Percentiles rank a stretch among this genome's conserved stretches.
Evolutionary conservation across 306 rosid species (phyloP).

Genomic region (Psophocarpus tetragonolobus): DNA sequence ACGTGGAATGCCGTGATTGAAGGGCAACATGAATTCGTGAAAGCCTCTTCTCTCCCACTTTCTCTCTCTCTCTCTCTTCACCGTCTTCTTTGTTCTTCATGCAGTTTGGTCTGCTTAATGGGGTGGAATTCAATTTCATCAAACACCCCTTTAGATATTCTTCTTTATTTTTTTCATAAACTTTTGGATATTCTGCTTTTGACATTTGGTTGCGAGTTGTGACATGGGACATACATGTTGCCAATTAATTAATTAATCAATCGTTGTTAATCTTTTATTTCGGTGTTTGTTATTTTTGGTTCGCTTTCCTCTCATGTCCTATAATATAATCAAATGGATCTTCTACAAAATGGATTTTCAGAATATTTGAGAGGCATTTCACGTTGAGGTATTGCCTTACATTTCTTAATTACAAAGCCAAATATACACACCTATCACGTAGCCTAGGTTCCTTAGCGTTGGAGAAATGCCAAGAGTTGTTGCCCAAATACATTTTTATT

Average conservation of each 20-base stretch:
- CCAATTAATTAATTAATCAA: background rate
- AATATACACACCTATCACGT: background rate
- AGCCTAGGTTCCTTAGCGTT: slow-evolving; percentile 29
- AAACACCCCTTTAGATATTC: background rate
- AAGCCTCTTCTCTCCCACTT: slow-evolving; percentile 49
- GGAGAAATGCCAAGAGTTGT: slow-evolving; percentile 16
- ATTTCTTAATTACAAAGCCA: slow-evolving; percentile 36
- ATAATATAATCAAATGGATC: background rate
- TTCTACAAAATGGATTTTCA: background rate
- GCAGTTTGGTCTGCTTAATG: slow-evolving; percentile 15
- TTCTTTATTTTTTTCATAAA: too few species aligned
- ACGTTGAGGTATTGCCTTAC: background rate
- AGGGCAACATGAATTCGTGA: slow-evolving; percentile 62
- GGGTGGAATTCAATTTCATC: slow-evolving; percentile 2
- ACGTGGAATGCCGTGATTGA: slow-evolving; percentile 64
- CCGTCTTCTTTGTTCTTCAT: slow-evolving; percentile 1
- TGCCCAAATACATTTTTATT: background rate
- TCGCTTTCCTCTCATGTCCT: background rate
- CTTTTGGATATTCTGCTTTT: slow-evolving; percentile 8
- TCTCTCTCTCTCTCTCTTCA: background rate
- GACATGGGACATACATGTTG: too few species aligned
- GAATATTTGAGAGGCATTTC: background rate
- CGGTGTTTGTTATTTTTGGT: background rate
- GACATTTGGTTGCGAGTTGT: slow-evolving; percentile 23
- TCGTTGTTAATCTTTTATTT: background rate